A percentile compares a stretch with the other conserved stretches of the same genome.
These are phyloP conservation scores for Podila epicladia DNA, from an alignment of 192 early-diverging fungal species.

Conservation along the genomic window DNA sequence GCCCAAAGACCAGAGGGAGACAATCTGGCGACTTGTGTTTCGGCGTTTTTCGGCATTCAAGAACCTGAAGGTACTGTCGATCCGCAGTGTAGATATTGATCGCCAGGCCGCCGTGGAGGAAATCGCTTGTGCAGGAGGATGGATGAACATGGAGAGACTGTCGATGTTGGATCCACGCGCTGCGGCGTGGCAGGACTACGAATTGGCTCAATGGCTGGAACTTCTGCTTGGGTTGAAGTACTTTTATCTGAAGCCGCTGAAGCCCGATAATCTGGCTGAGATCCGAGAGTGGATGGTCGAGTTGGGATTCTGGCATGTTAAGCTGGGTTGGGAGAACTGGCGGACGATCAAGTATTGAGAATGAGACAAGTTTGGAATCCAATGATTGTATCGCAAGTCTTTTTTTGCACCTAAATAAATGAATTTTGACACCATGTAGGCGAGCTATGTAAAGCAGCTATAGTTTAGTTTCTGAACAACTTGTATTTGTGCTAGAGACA, in stretches of 20 bases:
- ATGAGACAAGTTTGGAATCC: too few relatives aligned
- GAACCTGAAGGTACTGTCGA: background rate
- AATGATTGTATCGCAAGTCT: too few relatives aligned
- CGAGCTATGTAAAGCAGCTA: too few relatives aligned
- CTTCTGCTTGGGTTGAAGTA: background rate
- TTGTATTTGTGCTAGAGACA: too few relatives aligned
- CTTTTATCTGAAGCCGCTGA: background rate
- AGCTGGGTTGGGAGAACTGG: background rate
- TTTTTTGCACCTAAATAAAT: too few relatives aligned
- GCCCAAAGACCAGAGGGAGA: background rate
- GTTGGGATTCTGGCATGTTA: background rate
- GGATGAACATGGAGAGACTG: background rate
- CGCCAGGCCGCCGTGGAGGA: background rate
- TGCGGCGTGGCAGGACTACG: background rate
- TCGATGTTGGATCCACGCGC: background rate
- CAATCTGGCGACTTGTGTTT: background rate
- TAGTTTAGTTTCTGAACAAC: too few relatives aligned
- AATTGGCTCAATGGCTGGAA: background rate
- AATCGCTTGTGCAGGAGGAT: background rate
- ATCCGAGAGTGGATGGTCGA: background rate
- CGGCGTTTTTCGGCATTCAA: background rate
- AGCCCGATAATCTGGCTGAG: background rate
- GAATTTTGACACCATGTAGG: too few relatives aligned
- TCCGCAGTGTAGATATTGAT: background rate
- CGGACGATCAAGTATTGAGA: background rate